Conservation (phyloP, 169 alveolate species). For the Plasmodium knowlesi region DNA sequence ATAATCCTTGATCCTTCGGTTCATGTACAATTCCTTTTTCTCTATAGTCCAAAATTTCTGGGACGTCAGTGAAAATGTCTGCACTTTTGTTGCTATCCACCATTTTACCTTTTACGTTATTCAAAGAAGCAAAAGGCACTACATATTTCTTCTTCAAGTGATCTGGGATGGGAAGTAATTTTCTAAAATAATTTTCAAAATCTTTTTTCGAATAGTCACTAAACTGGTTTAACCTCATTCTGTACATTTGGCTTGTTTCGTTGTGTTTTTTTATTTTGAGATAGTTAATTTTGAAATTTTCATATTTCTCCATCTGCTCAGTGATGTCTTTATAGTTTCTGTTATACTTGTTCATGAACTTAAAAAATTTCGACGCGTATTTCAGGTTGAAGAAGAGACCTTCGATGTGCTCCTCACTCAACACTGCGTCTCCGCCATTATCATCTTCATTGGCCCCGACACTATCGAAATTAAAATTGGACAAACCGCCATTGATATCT, state of each 20-base stretch:
- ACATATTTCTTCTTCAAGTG: conserved; percentile 34
- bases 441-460: background rate
- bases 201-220: conserved; percentile 67
- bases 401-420: background rate
- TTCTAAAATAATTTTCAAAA: conserved; percentile 39
- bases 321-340: conserved; percentile 25
- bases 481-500: background rate
- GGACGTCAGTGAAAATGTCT: background rate
- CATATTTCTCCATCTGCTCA: conserved; percentile 45
- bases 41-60: conserved; percentile 49
- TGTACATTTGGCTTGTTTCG: conserved; percentile 14
- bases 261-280: conserved; percentile 21
- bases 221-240: conserved; percentile 32
- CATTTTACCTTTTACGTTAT: background rate
- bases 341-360: conserved; percentile 51
- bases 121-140: conserved; percentile 2
- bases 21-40: conserved; percentile 39
- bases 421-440: background rate
- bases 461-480: background rate
- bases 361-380: conserved; percentile 40
- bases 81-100: background rate
- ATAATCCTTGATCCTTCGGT: conserved; percentile 84
- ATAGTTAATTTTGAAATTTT: conserved; percentile 37
- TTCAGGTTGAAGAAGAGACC: conserved; percentile 10
- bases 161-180: conserved; percentile 19